A percentile compares a stretch with the other conserved stretches of the same genome.
Conservation (phyloP, 768 basidiomycete genomes). For the Suillus occidentalis region DNA sequence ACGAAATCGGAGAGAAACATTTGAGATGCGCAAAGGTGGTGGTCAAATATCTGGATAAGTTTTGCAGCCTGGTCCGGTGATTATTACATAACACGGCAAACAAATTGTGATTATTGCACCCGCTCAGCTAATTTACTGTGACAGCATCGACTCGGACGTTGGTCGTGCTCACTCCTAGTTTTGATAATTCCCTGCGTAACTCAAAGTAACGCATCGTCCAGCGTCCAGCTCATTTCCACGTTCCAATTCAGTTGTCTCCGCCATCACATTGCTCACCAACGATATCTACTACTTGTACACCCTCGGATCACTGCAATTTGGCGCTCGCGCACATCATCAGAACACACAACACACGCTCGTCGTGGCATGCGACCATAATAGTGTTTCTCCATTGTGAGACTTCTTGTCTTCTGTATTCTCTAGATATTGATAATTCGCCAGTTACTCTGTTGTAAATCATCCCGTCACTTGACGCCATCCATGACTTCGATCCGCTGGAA, state of each 20-base stretch:
- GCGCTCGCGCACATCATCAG: slow-evolving; percentile 2
- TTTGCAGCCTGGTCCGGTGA: neutral
- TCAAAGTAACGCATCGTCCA: neutral
- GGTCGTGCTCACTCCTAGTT: neutral
- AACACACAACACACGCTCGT: neutral
- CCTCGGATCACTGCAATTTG: neutral
- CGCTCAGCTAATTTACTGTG: neutral
- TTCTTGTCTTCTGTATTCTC: neutral
- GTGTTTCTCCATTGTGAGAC: neutral
- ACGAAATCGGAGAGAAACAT: slow-evolving; percentile 8
- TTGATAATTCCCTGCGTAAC: neutral
- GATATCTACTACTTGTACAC: neutral
- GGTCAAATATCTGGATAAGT: neutral
- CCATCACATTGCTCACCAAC: neutral
- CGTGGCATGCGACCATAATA: neutral
- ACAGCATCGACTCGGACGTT: neutral
- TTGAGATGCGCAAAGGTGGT: slow-evolving; percentile 14
- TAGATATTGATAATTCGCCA: neutral
- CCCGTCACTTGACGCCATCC: neutral
- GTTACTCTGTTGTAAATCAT: too few relatives aligned
- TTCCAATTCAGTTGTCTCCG: neutral
- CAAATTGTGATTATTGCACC: neutral
- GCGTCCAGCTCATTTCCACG: neutral
- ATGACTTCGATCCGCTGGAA: slow-evolving; percentile 48
- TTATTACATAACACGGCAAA: neutral